A percentile compares a stretch with the other conserved stretches of the same genome.
Evolutionary conservation across 768 basidiomycete genomes (phyloP).

Genomic region (Butyriboletus loyo): DNA sequence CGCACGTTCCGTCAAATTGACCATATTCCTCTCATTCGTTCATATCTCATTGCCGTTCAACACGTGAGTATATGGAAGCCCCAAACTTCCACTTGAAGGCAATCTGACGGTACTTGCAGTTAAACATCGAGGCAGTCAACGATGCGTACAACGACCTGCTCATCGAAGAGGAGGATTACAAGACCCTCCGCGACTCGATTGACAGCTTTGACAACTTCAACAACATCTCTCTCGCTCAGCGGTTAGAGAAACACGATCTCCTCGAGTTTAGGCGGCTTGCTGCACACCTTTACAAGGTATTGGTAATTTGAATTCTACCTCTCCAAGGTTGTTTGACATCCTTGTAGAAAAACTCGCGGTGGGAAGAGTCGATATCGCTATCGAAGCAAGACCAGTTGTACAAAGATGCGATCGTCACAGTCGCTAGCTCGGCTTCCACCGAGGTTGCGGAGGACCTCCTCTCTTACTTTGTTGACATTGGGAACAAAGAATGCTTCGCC

Average conservation of each 20-base stretch:
- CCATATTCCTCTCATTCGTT: constrained; percentile 92
- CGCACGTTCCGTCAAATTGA: constrained; percentile 94
- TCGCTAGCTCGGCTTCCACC: constrained; percentile 75
- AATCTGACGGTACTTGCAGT: constrained; percentile 41
- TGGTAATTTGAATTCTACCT: background rate
- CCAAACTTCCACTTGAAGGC: background rate
- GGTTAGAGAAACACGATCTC: constrained; percentile 85
- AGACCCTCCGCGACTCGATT: constrained; percentile 94
- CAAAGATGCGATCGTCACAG: constrained; percentile 95
- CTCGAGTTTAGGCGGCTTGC: constrained; percentile 95
- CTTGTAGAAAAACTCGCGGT: constrained; percentile 82
- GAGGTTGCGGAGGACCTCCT: constrained; percentile 94
- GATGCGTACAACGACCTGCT: constrained; percentile 98
- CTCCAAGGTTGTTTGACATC: background rate
- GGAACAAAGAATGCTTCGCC: constrained; percentile 97
- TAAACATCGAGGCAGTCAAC: constrained; percentile 96
- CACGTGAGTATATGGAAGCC: constrained; percentile 49
- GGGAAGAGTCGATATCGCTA: constrained; percentile 94
- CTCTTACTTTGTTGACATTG: constrained; percentile 96
- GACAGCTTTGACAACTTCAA: constrained; percentile 99
- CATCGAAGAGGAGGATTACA: constrained; percentile 99
- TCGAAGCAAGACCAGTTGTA: constrained; percentile 97
- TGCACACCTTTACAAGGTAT: constrained; percentile 92
- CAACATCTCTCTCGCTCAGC: constrained; percentile 78
- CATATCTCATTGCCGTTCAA: constrained; percentile 97